Conservation (phyloP, 1,284 basidiomycete species). For the Xerocomus minutiporus region DNA sequence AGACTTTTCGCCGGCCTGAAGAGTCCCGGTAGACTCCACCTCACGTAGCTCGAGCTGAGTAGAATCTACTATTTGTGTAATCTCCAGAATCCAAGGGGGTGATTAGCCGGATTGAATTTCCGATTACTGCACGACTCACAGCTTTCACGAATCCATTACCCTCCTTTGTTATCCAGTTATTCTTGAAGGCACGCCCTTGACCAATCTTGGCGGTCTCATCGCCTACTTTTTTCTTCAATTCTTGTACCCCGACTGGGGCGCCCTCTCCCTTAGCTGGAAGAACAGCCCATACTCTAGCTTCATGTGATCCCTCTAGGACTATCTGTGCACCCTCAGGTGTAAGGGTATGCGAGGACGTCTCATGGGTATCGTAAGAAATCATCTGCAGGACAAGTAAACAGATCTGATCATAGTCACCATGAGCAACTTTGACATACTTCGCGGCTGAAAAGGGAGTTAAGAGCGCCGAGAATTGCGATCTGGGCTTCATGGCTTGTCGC, state of each 20-base stretch:
- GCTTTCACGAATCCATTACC: conserved; percentile 83
- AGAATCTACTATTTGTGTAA: conserved; percentile 60
- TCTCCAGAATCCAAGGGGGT: conserved; percentile 37
- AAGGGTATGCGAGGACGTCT: conserved; percentile 67
- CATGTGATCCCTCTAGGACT: conserved; percentile 81
- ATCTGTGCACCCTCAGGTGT: conserved; percentile 83
- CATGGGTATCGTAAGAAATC: conserved; percentile 79
- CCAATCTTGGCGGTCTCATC: conserved; percentile 86
- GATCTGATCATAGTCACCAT: conserved; percentile 5
- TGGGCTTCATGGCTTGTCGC: conserved; percentile 72
- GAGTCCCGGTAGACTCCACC: conserved; percentile 68
- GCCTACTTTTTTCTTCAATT: conserved; percentile 73
- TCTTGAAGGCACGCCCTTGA: conserved; percentile 95
- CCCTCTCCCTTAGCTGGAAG: conserved; percentile 70
- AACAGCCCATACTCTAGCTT: conserved; percentile 88
- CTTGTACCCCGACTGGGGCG: conserved; percentile 56
- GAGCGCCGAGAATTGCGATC: conserved; percentile 76
- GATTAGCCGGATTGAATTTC: neutral
- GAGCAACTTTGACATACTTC: conserved; percentile 53
- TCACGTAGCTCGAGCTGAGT: conserved; percentile 76
- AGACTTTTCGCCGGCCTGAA: conserved; percentile 71
- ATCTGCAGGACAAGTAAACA: conserved; percentile 53
- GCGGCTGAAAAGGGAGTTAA: conserved; percentile 84
- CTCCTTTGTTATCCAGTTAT: conserved; percentile 94
- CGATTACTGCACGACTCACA: conserved; percentile 44